phyloP scores from a whole-genome alignment of 2,329 filamentous ascomycete species.

The Aureobasidium sp. region DNA sequence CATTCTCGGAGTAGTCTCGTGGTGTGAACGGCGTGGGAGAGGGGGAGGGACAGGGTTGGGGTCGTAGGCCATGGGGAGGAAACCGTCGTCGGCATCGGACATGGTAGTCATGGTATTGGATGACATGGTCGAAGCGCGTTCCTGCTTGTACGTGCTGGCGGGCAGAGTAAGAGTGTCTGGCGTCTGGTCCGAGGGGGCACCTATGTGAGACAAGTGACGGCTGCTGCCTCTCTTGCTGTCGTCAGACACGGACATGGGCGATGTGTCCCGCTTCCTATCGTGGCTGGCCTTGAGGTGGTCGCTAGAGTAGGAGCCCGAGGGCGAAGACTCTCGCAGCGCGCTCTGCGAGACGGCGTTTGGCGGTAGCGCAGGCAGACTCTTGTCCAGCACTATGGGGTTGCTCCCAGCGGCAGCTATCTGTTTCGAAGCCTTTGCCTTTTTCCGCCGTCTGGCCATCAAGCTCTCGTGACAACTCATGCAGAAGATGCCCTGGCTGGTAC shows the following conservation, averaged over 20 bases:
- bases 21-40: slow-evolving; percentile 8
- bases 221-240: slow-evolving; percentile 16
- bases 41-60: slow-evolving; percentile 32
- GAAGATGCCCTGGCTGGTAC: slow-evolving; percentile 96
- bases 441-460: slow-evolving; percentile 82
- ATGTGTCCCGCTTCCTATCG: slow-evolving; percentile 23
- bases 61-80: slow-evolving; percentile 44
- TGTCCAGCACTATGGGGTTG: slow-evolving; percentile 65
- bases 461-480: slow-evolving; percentile 99
- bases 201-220: neutral
- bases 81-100: slow-evolving; percentile 49
- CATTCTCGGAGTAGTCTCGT: slow-evolving; percentile 14
- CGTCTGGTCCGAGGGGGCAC: slow-evolving; percentile 11
- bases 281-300: slow-evolving; percentile 33
- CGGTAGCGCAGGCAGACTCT: slow-evolving; percentile 84
- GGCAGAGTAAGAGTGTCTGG: slow-evolving; percentile 60
- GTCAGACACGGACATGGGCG: slow-evolving; percentile 25
- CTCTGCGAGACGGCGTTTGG: slow-evolving; percentile 59
- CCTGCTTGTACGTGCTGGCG: slow-evolving; percentile 67
- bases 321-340: slow-evolving; percentile 52
- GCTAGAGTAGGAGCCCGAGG: slow-evolving; percentile 54
- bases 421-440: slow-evolving; percentile 59
- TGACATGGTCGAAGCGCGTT: slow-evolving; percentile 62
- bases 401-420: slow-evolving; percentile 22
- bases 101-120: slow-evolving; percentile 28